Base-by-base conservation (phyloP, 805 yeast genomes). In the Lipomyces kockii region DNA sequence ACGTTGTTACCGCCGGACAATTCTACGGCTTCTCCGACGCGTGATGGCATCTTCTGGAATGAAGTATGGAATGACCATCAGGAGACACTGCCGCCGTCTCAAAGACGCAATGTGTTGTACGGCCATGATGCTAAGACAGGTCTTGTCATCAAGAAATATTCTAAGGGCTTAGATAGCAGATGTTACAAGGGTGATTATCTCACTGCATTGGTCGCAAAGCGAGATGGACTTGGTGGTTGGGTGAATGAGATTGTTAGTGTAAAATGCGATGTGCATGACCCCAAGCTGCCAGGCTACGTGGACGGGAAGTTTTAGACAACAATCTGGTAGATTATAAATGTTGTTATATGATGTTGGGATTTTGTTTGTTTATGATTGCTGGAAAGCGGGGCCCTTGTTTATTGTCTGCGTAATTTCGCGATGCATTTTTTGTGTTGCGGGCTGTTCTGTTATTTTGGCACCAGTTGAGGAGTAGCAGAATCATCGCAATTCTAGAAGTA, bases 51-150 rank as follows among this genome's bases (percentile, higher is more conserved):
- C 20, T 65, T 72, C 35, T 73, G 75, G 75, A 73, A 73, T 27
- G 67, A 66, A 3, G 74, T 73, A 25, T 73, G 75, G 75, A 70
- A 73, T 51, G 80, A 76, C 39, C 20, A 56, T 35, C 72, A 68
- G 51, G 70, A 70, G 66, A 68, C 64, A 55, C 66, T 64, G 6
- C 69, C 75, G 34, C 65, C 74, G 71, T 76, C 68, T n/a, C 72
- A 73, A 46, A 76, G 78, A 53, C 78, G 74, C 63, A 71, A 66
- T 54, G 92, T 91, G 2, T 86, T 86, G 73, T 93, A 93, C 76
- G 98, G 98, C 0, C 98, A 93, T 75, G 96, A 91, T 75, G 96
- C 98, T 2, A 82, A 86, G 64, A 80, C 88, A 63, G 97, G 97
- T 0, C 83, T 92, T 60, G 86, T 84, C 64, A 70, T 88, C 60